Percentiles rank a stretch among this genome's conserved stretches.
phyloP scores from a whole-genome alignment of 257 asterid genomes.

The Linderniella brevidens region DNA sequence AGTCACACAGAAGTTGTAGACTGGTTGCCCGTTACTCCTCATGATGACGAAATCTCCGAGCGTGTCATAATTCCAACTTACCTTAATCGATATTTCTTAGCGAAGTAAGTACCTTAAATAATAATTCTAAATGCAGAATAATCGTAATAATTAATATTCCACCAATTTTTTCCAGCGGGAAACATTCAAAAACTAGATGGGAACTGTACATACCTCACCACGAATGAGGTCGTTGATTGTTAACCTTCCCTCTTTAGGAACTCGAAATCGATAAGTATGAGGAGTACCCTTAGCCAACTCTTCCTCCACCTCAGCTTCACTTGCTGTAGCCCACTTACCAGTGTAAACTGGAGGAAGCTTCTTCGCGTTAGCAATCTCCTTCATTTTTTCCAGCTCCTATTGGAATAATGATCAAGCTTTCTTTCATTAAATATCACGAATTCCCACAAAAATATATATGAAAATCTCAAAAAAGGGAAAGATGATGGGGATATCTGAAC shows the following conservation, averaged over 20 bases:
- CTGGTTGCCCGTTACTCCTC: slow-evolving; percentile 99
- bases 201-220: slow-evolving; percentile 49
- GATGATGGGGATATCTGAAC: too few species aligned
- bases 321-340: slow-evolving; percentile 85
- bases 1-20: slow-evolving; percentile 90
- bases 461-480: too few species aligned
- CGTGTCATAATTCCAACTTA: slow-evolving; percentile 78
- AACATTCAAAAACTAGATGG: too few species aligned
- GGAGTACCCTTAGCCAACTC: slow-evolving; percentile 76
- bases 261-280: slow-evolving; percentile 75
- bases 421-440: not conserved
- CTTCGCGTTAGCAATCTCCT: slow-evolving; percentile 73
- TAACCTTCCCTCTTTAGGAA: slow-evolving; percentile 69
- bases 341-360: slow-evolving; percentile 81
- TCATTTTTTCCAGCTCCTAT: slow-evolving; percentile 84
- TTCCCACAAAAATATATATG: not conserved
- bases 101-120: not conserved
- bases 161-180: too few species aligned
- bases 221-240: slow-evolving; percentile 79
- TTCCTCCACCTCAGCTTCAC: slow-evolving; percentile 46
- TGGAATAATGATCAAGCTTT: slow-evolving; percentile 7
- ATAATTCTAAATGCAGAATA: not conserved
- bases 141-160: not conserved
- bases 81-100: slow-evolving; percentile 23
- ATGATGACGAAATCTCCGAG: slow-evolving; percentile 97